Evolutionary conservation across 371 early-diverging fungal species (phyloP).

Genomic region (Mycotypha africana): DNA sequence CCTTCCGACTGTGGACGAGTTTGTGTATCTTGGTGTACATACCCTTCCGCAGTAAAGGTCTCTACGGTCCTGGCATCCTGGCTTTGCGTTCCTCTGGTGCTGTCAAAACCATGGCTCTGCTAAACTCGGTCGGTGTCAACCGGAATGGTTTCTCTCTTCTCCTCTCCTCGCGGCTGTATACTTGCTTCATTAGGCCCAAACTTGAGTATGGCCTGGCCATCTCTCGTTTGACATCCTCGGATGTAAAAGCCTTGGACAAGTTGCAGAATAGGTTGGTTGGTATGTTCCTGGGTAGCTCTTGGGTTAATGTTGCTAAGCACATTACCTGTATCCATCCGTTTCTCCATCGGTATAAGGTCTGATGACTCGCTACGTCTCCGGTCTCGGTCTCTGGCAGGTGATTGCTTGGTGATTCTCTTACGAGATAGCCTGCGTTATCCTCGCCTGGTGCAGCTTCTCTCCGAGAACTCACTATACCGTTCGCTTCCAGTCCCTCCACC

Average conservation of each 20-base stretch:
- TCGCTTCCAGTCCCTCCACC: background rate
- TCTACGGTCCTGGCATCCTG: too few relatives aligned
- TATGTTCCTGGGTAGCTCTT: background rate
- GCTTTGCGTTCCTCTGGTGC: too few relatives aligned
- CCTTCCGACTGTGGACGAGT: conserved; percentile 5
- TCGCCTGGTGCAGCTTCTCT: background rate
- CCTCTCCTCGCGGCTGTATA: background rate
- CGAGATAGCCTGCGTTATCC: background rate
- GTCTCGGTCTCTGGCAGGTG: background rate
- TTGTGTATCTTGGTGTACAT: conserved; percentile 16
- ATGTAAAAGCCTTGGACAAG: background rate
- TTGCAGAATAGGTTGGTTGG: background rate
- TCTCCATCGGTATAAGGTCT: background rate
- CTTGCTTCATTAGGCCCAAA: background rate
- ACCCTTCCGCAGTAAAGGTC: too few relatives aligned
- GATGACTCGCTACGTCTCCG: background rate
- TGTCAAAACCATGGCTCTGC: too few relatives aligned
- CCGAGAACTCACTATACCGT: background rate
- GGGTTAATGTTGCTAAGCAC: background rate
- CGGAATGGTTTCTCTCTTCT: too few relatives aligned
- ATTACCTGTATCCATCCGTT: background rate
- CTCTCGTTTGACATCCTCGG: background rate
- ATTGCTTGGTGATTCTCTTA: background rate
- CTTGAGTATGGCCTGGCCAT: background rate
- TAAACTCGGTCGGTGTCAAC: too few relatives aligned